Evolutionary conservation across 2,329 filamentous ascomycete genomes (phyloP).

Genomic region (Ceratocystis colombiana): DNA sequence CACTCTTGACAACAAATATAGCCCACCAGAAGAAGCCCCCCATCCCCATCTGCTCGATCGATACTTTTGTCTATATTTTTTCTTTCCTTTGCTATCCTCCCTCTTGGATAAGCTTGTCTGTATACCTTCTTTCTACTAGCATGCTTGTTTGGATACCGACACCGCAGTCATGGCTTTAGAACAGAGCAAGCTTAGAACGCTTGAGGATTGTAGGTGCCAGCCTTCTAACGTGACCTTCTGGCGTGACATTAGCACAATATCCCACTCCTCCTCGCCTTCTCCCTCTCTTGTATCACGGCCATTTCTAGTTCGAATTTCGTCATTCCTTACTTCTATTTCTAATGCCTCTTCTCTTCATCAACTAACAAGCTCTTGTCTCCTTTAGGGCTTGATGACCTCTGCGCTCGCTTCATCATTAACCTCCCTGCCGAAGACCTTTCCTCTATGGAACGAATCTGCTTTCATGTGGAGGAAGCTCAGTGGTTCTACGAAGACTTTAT

Average conservation of each 20-base stretch:
- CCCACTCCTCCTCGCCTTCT: not conserved
- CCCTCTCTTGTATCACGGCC: not conserved
- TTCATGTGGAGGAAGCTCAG: conserved; percentile 97
- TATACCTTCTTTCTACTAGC: conserved; percentile 9
- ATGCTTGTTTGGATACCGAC: conserved; percentile 19
- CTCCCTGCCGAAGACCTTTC: conserved; percentile 82
- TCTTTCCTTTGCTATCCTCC: not conserved
- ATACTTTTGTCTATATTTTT: not conserved
- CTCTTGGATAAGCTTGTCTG: not conserved
- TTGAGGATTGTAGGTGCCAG: conserved; percentile 20
- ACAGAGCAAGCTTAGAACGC: conserved; percentile 19
- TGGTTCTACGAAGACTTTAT: conserved; percentile 99
- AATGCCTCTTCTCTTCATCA: not conserved
- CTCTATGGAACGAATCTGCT: conserved; percentile 88
- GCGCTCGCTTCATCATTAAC: conserved; percentile 96
- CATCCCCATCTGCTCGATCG: not conserved
- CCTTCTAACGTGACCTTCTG: not conserved
- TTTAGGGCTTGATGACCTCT: conserved; percentile 83
- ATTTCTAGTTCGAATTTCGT: not conserved
- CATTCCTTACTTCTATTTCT: not conserved
- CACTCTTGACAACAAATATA: too few relatives aligned
- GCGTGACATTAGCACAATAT: not conserved
- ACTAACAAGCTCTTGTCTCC: not conserved
- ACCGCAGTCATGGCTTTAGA: conserved; percentile 18
- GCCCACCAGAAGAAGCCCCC: too few relatives aligned